Evolutionary conservation across 2,329 filamentous ascomycete genomes (phyloP), one percentile per base, ranked within the genome.

Genomic region (Talaromyces sp.): DNA sequence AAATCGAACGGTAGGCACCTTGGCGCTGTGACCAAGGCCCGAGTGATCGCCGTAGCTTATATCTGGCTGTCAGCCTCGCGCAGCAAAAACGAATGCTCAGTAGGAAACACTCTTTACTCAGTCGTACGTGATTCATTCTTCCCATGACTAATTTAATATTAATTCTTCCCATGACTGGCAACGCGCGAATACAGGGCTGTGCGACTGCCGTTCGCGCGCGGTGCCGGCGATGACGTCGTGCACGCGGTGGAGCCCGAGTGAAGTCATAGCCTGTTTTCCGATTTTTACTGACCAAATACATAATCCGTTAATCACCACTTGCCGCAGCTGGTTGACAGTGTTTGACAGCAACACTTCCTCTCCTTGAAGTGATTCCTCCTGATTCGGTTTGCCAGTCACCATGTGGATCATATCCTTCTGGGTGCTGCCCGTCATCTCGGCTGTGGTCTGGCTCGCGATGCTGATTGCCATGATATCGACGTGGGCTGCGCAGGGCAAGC

Each of bases 351-450:
- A n/a, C n/a, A n/a, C n/a, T n/a, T n/a, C n/a, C n/a, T n/a, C n/a
- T n/a, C n/a, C n/a, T n/a, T n/a, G n/a, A n/a, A n/a, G n/a, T n/a
- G n/a, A n/a, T n/a, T n/a, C n/a, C n/a, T n/a, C n/a, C n/a, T n/a
- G n/a, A n/a, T n/a, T n/a, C n/a, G n/a, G n/a, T n/a, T n/a, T n/a
- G n/a, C n/a, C n/a, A n/a, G n/a, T n/a, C n/a, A 72, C 63, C 49
- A 79, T 79, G 77, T 78, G 77, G 77, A 70, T 78, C 36, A 65
- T 79, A 54, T 80, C 78, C 32, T 78, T 78, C 62, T 80, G 77
- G 84, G 71, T 85, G 32, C 79, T 88, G 32, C 85, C 86, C 28
- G 72, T 87, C 56, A 80, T 88, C 67, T 84, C 84, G 62, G 80
- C 84, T n/a, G 70, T 69, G 70, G 78, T 81, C 72, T 85, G 83